These are phyloP conservation scores for Ziziphus jujuba DNA, from an alignment of 306 rosid genomes.

Conservation along the genomic window DNA sequence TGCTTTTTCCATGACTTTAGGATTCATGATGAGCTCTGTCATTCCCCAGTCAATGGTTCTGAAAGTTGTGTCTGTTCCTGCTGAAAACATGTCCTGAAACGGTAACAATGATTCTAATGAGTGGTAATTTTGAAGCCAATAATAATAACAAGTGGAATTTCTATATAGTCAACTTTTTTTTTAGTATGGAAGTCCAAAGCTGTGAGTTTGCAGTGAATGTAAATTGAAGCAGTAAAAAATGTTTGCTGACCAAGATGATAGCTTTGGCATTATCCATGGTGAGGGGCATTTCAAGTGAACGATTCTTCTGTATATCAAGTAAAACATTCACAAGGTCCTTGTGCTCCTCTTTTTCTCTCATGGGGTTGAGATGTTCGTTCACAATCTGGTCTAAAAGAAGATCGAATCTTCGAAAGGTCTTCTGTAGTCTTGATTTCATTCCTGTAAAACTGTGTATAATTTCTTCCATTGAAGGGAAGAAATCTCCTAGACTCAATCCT, in stretches of 20 bases:
- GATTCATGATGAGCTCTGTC: conserved; percentile 63
- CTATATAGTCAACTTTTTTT: background rate
- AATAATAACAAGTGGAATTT: background rate
- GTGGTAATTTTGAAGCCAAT: no score
- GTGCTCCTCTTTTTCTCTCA: conserved; percentile 29
- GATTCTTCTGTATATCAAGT: conserved; percentile 48
- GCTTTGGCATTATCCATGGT: conserved; percentile 70
- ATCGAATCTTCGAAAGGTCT: conserved; percentile 44
- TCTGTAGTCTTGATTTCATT: conserved; percentile 51
- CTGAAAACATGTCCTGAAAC: conserved; percentile 75
- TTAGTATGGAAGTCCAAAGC: background rate
- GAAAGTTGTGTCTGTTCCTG: conserved; percentile 70
- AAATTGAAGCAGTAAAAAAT: conserved; percentile 2
- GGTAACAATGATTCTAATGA: background rate
- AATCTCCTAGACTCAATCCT: conserved; percentile 58
- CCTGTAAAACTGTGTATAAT: conserved; percentile 55
- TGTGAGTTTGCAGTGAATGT: background rate
- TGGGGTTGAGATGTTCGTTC: conserved; percentile 44
- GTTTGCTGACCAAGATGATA: conserved; percentile 48
- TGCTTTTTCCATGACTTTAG: conserved; percentile 48
- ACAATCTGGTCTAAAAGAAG: conserved; percentile 53
- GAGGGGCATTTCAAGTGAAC: conserved; percentile 38
- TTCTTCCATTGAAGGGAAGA: conserved; percentile 62
- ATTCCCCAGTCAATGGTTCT: conserved; percentile 71
- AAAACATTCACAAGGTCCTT: conserved; percentile 70